Evolutionary conservation across 1,284 basidiomycete genomes (phyloP), one percentile per base, ranked within the genome.

Genomic region (Papiliotrema fonsecae): DNA sequence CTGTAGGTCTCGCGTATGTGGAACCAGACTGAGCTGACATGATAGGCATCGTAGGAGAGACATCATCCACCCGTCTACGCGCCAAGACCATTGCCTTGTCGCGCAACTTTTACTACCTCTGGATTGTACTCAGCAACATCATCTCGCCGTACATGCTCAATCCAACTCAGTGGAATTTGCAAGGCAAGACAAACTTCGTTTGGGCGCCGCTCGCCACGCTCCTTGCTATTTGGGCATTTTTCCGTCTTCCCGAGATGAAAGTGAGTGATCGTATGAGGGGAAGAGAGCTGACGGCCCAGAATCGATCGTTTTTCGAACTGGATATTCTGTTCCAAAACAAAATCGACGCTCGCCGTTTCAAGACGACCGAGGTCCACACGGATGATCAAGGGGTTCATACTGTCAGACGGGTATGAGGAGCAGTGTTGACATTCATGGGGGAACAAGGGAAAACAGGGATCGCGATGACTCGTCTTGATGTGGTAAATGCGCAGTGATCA

Each of bases 21-120:
- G n/a, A 4, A n/a, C 16, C n/a, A 18, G 38, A 21, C 11, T 14
- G 10, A 27, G 13, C 36, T 47, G 44, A 37, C 30, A 40, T 6
- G 1, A 22, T 67, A 55, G 57, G 61, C 45, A 55, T 76, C 42
- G 70, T 75, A 18, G 70, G 71, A 19, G 75, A 76, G 51, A 58
- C 70, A n/a, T 61, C 66, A 0, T 70, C 74, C 21, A 74, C 70
- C 6, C 65, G 74, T 19, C 62, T 75, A 5, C 67, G 75, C 36
- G 67, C 72, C 42, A 77, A 78, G 64, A 74, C 77, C 3, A 69
- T 78, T 54, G 77, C 72, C 1, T 66, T 79, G 16, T 50, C 58
- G 1, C 69, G 77, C 18, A 72, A 70, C 51, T 47, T 62, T n/a
- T 78, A 77, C 68, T 25, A 51, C 32, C 56, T 75, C 38, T 63